Evolutionary conservation across 2,329 filamentous ascomycete genomes (phyloP).

Genomic region (Fusarium anguioides): DNA sequence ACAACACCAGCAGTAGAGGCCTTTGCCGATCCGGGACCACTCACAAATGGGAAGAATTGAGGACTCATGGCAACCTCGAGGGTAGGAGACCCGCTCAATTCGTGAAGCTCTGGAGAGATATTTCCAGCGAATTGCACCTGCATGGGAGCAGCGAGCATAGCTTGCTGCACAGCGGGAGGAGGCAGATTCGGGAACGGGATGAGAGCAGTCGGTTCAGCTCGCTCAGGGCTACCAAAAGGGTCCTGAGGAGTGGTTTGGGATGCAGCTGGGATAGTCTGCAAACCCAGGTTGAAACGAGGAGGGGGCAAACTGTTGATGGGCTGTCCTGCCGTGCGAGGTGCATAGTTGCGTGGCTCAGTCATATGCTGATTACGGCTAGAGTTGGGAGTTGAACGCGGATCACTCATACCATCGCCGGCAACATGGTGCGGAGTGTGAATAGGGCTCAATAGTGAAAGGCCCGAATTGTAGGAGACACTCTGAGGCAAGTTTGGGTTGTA

Average conservation of each 20-base stretch:
- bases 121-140: constrained; percentile 30
- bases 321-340: constrained; percentile 50
- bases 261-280: constrained; percentile 14
- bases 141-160: constrained; percentile 23
- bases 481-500: constrained; percentile 21
- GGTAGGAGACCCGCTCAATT: constrained; percentile 53
- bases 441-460: constrained; percentile 30
- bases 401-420: background rate
- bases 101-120: constrained; percentile 54
- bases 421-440: constrained; percentile 31
- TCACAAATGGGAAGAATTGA: constrained; percentile 60
- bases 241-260: constrained; percentile 12
- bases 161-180: constrained; percentile 21
- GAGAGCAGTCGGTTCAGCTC: constrained; percentile 8
- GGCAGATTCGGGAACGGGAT: constrained; percentile 18
- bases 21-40: constrained; percentile 49
- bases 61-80: constrained; percentile 51
- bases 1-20: constrained; percentile 57
- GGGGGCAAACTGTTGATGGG: constrained; percentile 47
- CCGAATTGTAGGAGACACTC: constrained; percentile 29
- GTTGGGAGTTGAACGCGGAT: constrained; percentile 21
- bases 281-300: constrained; percentile 52
- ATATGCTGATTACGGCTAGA: constrained; percentile 35
- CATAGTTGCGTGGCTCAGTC: constrained; percentile 57
- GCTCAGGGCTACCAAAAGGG: constrained; percentile 30